Base-by-base conservation (phyloP, 768 basidiomycete species). In the Hirschioporus abietinus region DNA sequence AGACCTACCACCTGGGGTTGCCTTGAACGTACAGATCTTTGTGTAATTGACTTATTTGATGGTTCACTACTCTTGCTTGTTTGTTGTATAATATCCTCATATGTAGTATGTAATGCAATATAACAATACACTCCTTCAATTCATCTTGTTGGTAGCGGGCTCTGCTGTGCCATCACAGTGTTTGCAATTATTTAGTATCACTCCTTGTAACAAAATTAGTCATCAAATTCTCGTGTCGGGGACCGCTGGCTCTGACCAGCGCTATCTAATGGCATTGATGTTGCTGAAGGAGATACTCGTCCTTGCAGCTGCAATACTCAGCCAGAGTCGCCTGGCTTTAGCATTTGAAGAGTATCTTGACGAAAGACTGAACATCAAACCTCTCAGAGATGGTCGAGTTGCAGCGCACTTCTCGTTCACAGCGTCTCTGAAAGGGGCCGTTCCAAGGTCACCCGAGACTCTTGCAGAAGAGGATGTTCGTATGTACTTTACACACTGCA, bases 341-440 rank as follows among this genome's bases (percentile, higher is more conserved):
- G 42, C 42, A 6, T 52, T 64, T n/a, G 63, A 35, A 25, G 83
- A 84, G 64, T 65, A 60, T 8, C 86, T 82, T 69, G 65, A 74
- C 57, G 89, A 91, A 76, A 71, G 78, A 26, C 80, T 91, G 17
- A 74, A 76, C 0, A 70, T 91, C 17, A 79, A 80, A 35, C 84
- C 93, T 0, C 83, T 97, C 35, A 79, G 83, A 7, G 92, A 98
- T 74, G 96, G 96, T 63, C 91, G 88, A 74, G 87, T 98, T 52
- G 83, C 86, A 0, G 84, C 93, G 1, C 83, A 83, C 34, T 97
- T 98, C 79, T 83, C 88, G 0, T 99, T 98, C 76, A 86, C 79
- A 27, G 92, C 90, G 0, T 66, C 86, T 15, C 74, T 89, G 62
- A 77, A 79, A 59, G 83, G 80, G n/a, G 81, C 80, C 7, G 74